Percentiles rank a stretch among this genome's conserved stretches.
Conservation (phyloP, 108 stramenopile genomes). For the Cyclostephanos invisitatus region DNA sequence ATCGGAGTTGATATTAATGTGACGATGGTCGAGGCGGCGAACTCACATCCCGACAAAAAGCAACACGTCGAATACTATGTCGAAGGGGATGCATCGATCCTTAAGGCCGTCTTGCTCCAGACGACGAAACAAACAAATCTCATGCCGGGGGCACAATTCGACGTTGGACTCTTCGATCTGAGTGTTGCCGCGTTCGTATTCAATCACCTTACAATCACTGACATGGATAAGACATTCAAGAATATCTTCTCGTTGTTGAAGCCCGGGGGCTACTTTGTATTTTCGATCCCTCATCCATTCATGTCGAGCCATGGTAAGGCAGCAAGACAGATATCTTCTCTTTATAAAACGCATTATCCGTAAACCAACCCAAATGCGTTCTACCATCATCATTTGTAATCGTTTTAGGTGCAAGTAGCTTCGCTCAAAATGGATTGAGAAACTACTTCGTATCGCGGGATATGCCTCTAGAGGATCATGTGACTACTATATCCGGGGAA, state of each 20-base stretch:
- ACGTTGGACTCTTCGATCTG: conserved; percentile 4
- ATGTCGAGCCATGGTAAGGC: conserved; percentile 1
- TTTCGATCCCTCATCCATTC: conserved; percentile 1
- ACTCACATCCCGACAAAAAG: background rate
- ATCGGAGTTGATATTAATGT: conserved; percentile 9
- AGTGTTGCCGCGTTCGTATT: conserved; percentile 5
- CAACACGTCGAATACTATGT: background rate
- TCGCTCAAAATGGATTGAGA: background rate
- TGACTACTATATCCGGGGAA: background rate
- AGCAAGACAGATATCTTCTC: background rate
- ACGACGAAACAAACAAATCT: conserved; percentile 11
- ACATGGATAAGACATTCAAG: conserved; percentile 2
- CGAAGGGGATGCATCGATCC: background rate
- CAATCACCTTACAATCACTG: conserved; percentile 7
- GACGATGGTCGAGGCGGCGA: conserved; percentile 8
- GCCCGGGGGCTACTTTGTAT: conserved; percentile 7
- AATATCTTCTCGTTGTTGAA: background rate
- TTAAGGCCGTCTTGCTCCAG: conserved; percentile 3
- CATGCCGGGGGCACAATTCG: conserved; percentile 7
- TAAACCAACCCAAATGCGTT: too few relatives aligned
- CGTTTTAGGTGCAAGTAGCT: too few relatives aligned
- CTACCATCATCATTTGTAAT: too few relatives aligned
- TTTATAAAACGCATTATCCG: too few relatives aligned
- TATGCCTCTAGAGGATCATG: background rate
- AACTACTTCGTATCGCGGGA: conserved; percentile 6